Base-by-base conservation (phyloP, 2,329 filamentous ascomycete species). In the Trichoderma oligosporum region DNA sequence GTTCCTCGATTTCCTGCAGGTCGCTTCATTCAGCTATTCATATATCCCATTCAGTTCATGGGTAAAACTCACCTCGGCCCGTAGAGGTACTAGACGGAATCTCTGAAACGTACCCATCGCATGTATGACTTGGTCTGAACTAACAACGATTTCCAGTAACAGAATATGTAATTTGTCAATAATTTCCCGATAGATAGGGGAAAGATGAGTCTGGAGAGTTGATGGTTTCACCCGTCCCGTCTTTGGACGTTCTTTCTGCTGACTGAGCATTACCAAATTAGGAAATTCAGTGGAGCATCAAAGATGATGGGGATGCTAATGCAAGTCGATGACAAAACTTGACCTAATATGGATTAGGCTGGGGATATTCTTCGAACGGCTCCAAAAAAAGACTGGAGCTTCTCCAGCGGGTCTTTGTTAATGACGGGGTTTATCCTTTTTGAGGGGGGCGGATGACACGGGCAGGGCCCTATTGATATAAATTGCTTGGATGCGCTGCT, bases 1-100 rank as follows among this genome's bases (percentile, higher is more conserved):
- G 45, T 45, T 61, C 58, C 5, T 49, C 47, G 7, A 42, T 36
- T 20, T 57, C 44, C 55, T 57, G 12, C 31, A 35, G 12, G 8
- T 12, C 42, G 18, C 53, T 16, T 31, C 24, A 47, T 36, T 54
- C 35, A 54, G 51, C 39, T 27, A 7, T 22, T 41, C 3, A 24
- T 9, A 16, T 31, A 39, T 31, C 25, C 22, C 11, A 36, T 42
- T 24, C 8, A 45, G 25, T 38, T 35, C 29, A 41, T 24, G 25
- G 20, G 12, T 38, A 2, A 42, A 9, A 44, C 46, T 57, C 56
- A 62, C 62, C 57, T 63, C 62, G 20, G 61, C 62, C 20, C 55
- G 46, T 24, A 61, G 5, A 25, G 62, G 62, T 7, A 62, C 61
- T n/a, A 64, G 56, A 39, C 61, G 60, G 48, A 64, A 64, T 20